Evolutionary conservation across 768 basidiomycete genomes (phyloP), one percentile per base, ranked within the genome.

Genomic region (Krasilnikovozyma curviuscula): DNA sequence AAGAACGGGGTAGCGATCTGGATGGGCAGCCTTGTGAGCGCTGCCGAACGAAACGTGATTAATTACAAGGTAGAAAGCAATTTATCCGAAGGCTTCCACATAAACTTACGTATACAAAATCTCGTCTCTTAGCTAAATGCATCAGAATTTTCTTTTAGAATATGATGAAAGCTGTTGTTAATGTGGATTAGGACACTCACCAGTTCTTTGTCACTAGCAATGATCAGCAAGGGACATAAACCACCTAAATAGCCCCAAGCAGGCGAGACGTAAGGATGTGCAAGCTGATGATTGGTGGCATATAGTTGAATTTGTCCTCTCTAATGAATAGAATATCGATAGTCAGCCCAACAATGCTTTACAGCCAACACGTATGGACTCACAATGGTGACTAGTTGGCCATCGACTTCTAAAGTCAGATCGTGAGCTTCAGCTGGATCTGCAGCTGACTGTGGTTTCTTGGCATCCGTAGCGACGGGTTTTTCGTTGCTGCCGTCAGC

Each of bases 11-110:
- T 74, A 91, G 52, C 67, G 70, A 3, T 74, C 72, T 0, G 93
- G 93, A 60, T 83, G 66, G 3, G 84, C 83, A 27, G 91, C 93
- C 60, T 81, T 85, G 60, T 97, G 91, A 0, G 91, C 88, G 5
- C 64, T 66, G 42, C n/a, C 7, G 16, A 14, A 13, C n/a, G 9
- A 37, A 21, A 24, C 21, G 13, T 23, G 2, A 25, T 44, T 25
- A 49, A 42, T 37, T n/a, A n/a, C n/a, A n/a, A n/a, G n/a, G n/a
- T n/a, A n/a, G n/a, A n/a, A n/a, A n/a, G n/a, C n/a, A n/a, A n/a
- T n/a, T n/a, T n/a, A n/a, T n/a, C n/a, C n/a, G n/a, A n/a, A n/a
- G n/a, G n/a, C n/a, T n/a, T n/a, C n/a, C n/a, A n/a, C n/a, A n/a
- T n/a, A n/a, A 4, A 48, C 48, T 21, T 19, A 51, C 44, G 35